These are phyloP conservation scores for Stropharia rugosoannulata DNA, from an alignment of 768 basidiomycete genomes.

Conservation along the genomic window DNA sequence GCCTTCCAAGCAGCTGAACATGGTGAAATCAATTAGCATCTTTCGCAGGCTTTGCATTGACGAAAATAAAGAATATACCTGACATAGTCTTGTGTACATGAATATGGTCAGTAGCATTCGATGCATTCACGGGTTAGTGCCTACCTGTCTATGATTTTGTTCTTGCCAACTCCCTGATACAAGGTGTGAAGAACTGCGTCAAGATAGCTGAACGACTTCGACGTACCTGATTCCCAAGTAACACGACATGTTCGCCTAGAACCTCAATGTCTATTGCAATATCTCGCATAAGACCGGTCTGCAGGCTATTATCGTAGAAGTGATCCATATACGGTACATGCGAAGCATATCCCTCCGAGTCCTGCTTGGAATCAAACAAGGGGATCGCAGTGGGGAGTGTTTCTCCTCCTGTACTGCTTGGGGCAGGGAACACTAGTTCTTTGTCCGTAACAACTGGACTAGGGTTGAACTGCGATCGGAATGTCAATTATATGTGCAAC, in stretches of 20 bases:
- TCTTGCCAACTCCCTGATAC: slow-evolving; percentile 64
- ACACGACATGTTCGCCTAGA: slow-evolving; percentile 60
- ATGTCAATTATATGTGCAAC: background rate
- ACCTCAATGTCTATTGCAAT: slow-evolving; percentile 62
- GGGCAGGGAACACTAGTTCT: slow-evolving; percentile 45
- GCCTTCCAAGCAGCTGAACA: slow-evolving; percentile 54
- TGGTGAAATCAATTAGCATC: background rate
- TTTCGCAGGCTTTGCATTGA: background rate
- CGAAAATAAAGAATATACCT: slow-evolving; percentile 30
- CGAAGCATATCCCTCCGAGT: slow-evolving; percentile 53
- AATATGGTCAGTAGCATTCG: background rate
- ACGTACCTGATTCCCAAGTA: slow-evolving; percentile 65
- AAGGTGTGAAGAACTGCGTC: background rate
- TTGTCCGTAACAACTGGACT: slow-evolving; percentile 38
- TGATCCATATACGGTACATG: slow-evolving; percentile 69
- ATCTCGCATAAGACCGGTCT: slow-evolving; percentile 66
- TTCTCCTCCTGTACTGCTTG: slow-evolving; percentile 32
- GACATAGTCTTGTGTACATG: slow-evolving; percentile 39
- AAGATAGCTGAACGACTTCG: background rate
- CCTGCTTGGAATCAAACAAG: slow-evolving; percentile 46
- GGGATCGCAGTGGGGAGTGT: slow-evolving; percentile 40
- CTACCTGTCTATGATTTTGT: slow-evolving; percentile 65
- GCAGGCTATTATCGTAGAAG: slow-evolving; percentile 69
- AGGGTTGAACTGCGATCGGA: slow-evolving; percentile 44
- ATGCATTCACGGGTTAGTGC: slow-evolving; percentile 10